Percentiles rank a stretch among this genome's conserved stretches.
Conservation (phyloP, 2,329 filamentous ascomycete genomes). For the Pseudodiploospora longispora region DNA sequence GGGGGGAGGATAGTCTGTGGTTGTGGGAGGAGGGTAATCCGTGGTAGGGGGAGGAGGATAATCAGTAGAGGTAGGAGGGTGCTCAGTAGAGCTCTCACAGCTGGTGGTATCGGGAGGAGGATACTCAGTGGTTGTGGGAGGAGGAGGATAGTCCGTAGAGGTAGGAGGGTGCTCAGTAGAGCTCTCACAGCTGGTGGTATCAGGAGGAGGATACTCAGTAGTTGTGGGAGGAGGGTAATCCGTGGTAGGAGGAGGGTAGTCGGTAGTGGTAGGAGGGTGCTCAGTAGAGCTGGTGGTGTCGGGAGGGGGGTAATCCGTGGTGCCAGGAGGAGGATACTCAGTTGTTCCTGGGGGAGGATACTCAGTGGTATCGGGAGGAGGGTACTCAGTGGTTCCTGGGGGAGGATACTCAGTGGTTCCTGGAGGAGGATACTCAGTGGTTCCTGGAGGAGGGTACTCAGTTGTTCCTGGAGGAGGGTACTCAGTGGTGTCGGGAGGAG, state of each 20-base stretch:
- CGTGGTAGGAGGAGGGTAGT: constrained; percentile 13
- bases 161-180: constrained; percentile 16
- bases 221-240: constrained; percentile 20
- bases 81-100: too few relatives aligned
- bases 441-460: not conserved
- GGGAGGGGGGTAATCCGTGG: constrained; percentile 3
- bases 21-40: constrained; percentile 20
- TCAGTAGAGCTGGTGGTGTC: constrained; percentile 8
- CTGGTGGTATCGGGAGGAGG: not conserved
- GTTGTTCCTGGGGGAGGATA: constrained; percentile 1
- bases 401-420: constrained; percentile 1
- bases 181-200: constrained; percentile 14
- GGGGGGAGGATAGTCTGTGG: constrained; percentile 14
- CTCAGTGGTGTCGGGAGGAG: not conserved
- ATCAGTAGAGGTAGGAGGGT: not conserved
- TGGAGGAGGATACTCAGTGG: constrained; percentile 5
- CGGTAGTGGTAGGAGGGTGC: not conserved
- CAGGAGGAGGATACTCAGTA: constrained; percentile 14
- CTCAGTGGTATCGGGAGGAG: constrained; percentile 5
- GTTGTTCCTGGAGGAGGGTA: constrained; percentile 7
- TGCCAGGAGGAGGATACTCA: constrained; percentile 1
- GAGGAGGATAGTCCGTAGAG: not conserved
- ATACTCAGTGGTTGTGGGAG: not conserved
- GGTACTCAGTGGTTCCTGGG: constrained; percentile 1
- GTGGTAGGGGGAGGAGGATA: constrained; percentile 16